Base-by-base conservation (phyloP, 306 rosid genomes). In the Acacia crassicarpa region DNA sequence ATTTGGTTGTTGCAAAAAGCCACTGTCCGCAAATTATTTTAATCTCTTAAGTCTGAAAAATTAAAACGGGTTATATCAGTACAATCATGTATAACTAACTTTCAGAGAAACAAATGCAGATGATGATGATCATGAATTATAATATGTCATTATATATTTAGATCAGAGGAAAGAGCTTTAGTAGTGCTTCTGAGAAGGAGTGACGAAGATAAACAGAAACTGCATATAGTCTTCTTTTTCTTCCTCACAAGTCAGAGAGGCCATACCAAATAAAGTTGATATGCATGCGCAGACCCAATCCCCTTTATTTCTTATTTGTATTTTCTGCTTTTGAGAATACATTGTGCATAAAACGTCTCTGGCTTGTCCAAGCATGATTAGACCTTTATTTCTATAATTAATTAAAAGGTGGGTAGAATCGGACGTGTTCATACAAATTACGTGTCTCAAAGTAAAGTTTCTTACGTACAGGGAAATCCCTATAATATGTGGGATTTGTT, bases 161-260 rank as follows among this genome's bases (percentile, higher is more conserved):
- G n/a, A 49, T 49, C 56, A 49, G 17, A 11, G 30, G 65, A 16
- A 79, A 59, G 20, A 54, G 49, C 73, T 23, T 62, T 27, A 68
- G 33, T 76, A 54, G 70, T 48, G 78, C 40, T 79, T 74, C 77
- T 53, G 14, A 53, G 72, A 83, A 65, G 32, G 22, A 73, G 40
- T 30, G 80, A 41, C 76, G 86, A 78, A 75, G 54, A 78, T 51
- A 32, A 59, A 68, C 48, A 38, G 22, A 69, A 8, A 67, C 46
- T 48, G 45, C 82, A 83, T 85, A 81, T 83, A 38, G 41, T 80
- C 76, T 41, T 46, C 53, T 46, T 71, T 79, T 46, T 51, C 58
- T 51, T 68, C 32, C 58, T 27, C 5, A 61, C 51, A 41, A 61
- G 19, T 63, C 49, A 30, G 62, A 9, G 66, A 35, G 48, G 79